Evolutionary conservation across 345 rosid species (phyloP).

Genomic region (Euphorbia peplus): DNA sequence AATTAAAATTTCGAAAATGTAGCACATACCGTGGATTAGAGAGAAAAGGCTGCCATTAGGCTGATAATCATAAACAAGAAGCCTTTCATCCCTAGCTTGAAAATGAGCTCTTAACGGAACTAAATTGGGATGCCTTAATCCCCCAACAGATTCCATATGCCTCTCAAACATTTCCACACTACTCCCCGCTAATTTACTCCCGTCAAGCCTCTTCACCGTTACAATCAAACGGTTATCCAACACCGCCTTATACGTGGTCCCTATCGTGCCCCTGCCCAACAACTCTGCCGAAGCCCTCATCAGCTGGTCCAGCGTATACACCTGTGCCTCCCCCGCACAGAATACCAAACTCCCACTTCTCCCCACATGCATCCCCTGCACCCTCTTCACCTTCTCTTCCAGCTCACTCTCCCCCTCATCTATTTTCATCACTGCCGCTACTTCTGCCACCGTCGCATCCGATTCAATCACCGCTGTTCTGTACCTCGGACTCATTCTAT

Average conservation of each 20-base stretch:
- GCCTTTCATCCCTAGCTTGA: constrained; percentile 81
- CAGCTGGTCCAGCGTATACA: constrained; percentile 82
- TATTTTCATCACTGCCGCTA: constrained; percentile 52
- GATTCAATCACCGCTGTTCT: constrained; percentile 27
- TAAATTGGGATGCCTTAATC: constrained; percentile 83
- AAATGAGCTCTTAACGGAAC: constrained; percentile 85
- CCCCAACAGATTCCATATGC: constrained; percentile 97
- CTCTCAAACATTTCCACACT: constrained; percentile 59
- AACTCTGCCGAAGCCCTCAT: constrained; percentile 93
- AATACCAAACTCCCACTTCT: constrained; percentile 78
- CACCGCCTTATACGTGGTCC: constrained; percentile 86
- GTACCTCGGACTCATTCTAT: constrained; percentile 14
- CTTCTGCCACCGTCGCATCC: constrained; percentile 41
- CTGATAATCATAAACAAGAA: constrained; percentile 75
- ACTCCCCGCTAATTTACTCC: constrained; percentile 50
- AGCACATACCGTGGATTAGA: constrained; percentile 66
- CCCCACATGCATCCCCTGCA: constrained; percentile 54
- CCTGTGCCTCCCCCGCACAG: constrained; percentile 85
- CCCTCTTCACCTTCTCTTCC: constrained; percentile 75
- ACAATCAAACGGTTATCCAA: constrained; percentile 75
- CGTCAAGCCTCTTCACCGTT: constrained; percentile 75
- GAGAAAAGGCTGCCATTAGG: constrained; percentile 92
- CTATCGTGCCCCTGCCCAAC: constrained; percentile 77
- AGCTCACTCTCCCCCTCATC: constrained; percentile 68
- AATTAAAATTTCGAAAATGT: background rate